phyloP scores from a whole-genome alignment of 352 stramenopile species.

The Sclerospora graminicola region DNA sequence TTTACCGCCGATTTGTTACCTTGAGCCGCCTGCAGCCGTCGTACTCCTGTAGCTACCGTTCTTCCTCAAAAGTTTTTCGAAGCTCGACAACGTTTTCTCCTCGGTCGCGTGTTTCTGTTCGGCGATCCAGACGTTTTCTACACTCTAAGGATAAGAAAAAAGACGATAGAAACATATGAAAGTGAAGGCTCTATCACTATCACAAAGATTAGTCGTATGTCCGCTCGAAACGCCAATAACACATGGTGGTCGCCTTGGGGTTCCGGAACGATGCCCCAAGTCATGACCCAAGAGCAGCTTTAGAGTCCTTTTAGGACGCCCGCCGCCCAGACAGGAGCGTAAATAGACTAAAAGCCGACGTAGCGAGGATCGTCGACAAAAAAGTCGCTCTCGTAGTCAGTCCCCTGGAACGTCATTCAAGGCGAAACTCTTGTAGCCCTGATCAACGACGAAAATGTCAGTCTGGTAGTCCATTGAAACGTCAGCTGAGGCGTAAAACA shows the following conservation, averaged over 20 bases:
- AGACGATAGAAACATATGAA: neutral
- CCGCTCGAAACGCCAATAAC: slow-evolving; percentile 92
- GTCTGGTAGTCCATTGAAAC: neutral
- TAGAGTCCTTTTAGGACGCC: no score
- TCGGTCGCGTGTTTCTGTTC: slow-evolving; percentile 92
- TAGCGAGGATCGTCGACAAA: slow-evolving; percentile 7
- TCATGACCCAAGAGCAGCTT: no score
- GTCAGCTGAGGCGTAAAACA: neutral
- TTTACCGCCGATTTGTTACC: slow-evolving; percentile 66
- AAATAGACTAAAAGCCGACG: neutral
- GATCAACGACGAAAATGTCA: neutral
- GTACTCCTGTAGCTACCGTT: slow-evolving; percentile 91
- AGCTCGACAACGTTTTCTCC: slow-evolving; percentile 91
- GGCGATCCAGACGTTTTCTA: slow-evolving; percentile 96
- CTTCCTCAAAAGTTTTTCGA: slow-evolving; percentile 92
- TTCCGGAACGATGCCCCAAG: no score
- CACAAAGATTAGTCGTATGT: slow-evolving; percentile 91
- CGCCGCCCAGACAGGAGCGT: no score
- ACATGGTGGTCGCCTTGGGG: no score
- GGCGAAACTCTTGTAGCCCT: neutral
- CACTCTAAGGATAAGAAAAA: slow-evolving; percentile 58
- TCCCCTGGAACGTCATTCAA: slow-evolving; percentile 2
- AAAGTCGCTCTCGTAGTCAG: slow-evolving; percentile 14
- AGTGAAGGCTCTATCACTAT: slow-evolving; percentile 17
- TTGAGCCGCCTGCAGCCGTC: slow-evolving; percentile 82